Evolutionary conservation across 352 stramenopile genomes (phyloP).

Genomic region (Globisporangium rhizosaccharum): DNA sequence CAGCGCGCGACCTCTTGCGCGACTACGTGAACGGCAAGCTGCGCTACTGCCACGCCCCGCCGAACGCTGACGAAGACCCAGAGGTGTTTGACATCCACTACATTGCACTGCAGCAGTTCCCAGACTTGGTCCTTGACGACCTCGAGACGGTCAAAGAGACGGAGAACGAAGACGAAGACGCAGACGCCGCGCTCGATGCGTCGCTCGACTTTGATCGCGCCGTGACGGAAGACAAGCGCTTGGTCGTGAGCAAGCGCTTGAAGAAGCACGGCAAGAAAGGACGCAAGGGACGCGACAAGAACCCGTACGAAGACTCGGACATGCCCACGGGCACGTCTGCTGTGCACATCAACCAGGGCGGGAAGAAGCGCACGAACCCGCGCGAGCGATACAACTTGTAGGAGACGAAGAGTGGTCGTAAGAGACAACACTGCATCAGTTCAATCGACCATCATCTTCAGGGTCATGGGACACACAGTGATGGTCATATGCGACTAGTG

Average conservation of each 20-base stretch:
- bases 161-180: conserved; percentile 11
- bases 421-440: background rate
- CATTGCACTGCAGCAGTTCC: conserved; percentile 53
- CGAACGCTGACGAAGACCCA: conserved; percentile 40
- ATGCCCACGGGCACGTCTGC: conserved; percentile 37
- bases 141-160: conserved; percentile 13
- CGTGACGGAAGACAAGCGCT: conserved; percentile 56
- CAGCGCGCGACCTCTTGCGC: conserved; percentile 94
- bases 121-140: conserved; percentile 25
- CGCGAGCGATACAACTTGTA: conserved; percentile 30
- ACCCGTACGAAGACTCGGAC: conserved; percentile 93
- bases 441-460: background rate
- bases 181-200: conserved; percentile 22
- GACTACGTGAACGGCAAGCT: conserved; percentile 98
- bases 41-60: conserved; percentile 95
- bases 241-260: conserved; percentile 66
- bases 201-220: conserved; percentile 65
- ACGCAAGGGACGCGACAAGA: conserved; percentile 94
- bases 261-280: conserved; percentile 96
- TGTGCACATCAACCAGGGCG: conserved; percentile 65
- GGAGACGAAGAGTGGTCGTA: background rate
- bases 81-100: conserved; percentile 74
- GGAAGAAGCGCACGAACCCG: conserved; percentile 71
- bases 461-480: no score
- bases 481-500: no score